Evolutionary conservation across 176 grass and related monocot species (phyloP), one percentile per base, ranked within the genome.

Genomic region (Neostapfia colusana): DNA sequence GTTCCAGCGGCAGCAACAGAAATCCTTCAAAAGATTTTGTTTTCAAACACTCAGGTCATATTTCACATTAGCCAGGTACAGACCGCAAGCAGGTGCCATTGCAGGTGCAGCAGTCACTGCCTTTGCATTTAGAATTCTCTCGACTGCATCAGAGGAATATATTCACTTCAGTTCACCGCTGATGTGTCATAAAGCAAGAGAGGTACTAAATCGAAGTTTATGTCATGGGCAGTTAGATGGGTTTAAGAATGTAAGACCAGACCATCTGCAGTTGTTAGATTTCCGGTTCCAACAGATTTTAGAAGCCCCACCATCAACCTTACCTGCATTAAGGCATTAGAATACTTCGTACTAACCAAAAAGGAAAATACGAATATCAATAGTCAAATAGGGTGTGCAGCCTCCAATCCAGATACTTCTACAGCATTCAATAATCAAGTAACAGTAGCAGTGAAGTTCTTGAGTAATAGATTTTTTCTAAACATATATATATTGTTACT

Each of bases 261-360:
- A 99, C 95, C 91, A 88, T 99, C 89, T 15, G 40, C 68, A 53
- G 76, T 77, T 87, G 85, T 81, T 54, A 90, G 41, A 70, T 95
- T 65, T 54, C 89, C 95, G 10, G 80, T 90, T 28, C 95, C 95
- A 88, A 95, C 91, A 84, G 73, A 88, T 90, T 95, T 99, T 65
- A 99, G 74, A 85, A 90, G 89, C 77, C 91, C 95, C 53, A 99
- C 95, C 91, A 99, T 90, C 67, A 99, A 70, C 71, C 95, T 90
- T 55, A 99, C 89, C 95, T 99, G 85, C 59, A 79, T 36, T 36
- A 81, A 87, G 12, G 41, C 46, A 88, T 76, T 25, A 78, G 41
- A 85, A 78, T 74, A 85, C 14, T 24, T 55, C 83, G 75, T 74
- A 85, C 14, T 24, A 62, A 24, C 57, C 25, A 49, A 42, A 46